Evolutionary conservation across 345 rosid species (phyloP), one percentile per base, ranked within the genome.

Genomic region (Salix udensis): DNA sequence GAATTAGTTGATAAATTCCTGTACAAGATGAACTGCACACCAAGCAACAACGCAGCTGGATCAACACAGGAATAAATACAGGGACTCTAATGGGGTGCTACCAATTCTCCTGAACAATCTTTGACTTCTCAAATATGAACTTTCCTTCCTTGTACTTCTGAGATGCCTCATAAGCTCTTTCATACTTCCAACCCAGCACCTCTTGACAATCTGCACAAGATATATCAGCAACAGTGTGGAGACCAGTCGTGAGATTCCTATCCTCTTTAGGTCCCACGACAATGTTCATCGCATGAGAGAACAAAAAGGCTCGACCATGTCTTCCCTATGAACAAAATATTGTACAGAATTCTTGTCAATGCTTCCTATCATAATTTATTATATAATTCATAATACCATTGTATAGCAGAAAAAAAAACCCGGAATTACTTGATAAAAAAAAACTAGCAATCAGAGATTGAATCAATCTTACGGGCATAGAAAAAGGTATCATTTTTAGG

Each of bases 131-230:
- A 48, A 79, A 68, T 37, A 79, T 79, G 60, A 61, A 79, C 53
- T 79, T 79, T 24, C 82, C 82, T 74, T 79, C 78, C 30, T 79
- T 79, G 48, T 79, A 79, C 75, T 69, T 79, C 71, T 79, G 82
- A 10, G 82, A 74, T 3, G 74, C 75, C 26, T 74, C 82, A 26
- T 79, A 79, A 74, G 82, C 82, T 36, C 71, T 37, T 40, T 79
- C 78, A 31, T 79, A 79, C 60, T 79, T 79, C 82, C 82, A 79
- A 14, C 82, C 82, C 70, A 79, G 23, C 31, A 79, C 66, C 74
- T 79, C 65, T 18, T 74, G 48, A 52, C 82, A 79, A 70, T 79
- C 82, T 0, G 66, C 70, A 53, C 82, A 79, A 28, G 52, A 69
- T 37, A 79, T 31, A 69, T 79, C 82, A 52, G 78, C 82, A 48